Base-by-base conservation (phyloP, 148 eudicot species). In the Spergularia marina region DNA sequence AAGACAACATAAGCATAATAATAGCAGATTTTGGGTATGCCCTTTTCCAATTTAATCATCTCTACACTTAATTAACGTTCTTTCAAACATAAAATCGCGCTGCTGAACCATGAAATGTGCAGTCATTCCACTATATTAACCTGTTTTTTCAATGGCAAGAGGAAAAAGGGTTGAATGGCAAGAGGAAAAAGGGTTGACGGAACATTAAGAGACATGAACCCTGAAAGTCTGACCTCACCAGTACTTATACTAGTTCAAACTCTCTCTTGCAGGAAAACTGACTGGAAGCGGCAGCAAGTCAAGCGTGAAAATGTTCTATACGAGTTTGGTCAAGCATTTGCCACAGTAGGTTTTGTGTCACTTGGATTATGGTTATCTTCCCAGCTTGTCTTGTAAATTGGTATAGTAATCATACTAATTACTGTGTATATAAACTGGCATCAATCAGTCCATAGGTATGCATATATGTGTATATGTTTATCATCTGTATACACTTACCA, bases 11-110 rank as follows among this genome's bases (percentile, higher is more conserved):
- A 72, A 90, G 91, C 83, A 89, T 95, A 68, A 82, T 88, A 76
- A 83, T 89, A 78, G 97, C 96, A 70, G 97, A 90, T 80, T 89
- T 90, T 17, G 92, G 92, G 97, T 95, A 87, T 82, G 87, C 66
- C 55, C 21, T 59, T 30, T 30, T 67, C 71, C 52, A 7, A 10
- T 17, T 39, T 51, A 52, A 6, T n/a, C 52, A 12, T 44, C 44
- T 69, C 36, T 30, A 30, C 36, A 30, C 36, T 30, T 30, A 30
- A 30, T 6, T 67, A 73, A 56, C n/a, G 12, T 53, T 54, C 17
- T 16, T 25, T 52, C 60, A 53, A 53, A 44, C 49, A 44, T 44
- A 44, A 44, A 44, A 44, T 9, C 49, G 9, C 49, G 49, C 49
- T 44, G 36, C 36, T 30, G 0, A 44, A 6, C 49, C 49, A 44